phyloP scores from a whole-genome alignment of 192 early-diverging fungal species.

The Coemansia sp. region DNA sequence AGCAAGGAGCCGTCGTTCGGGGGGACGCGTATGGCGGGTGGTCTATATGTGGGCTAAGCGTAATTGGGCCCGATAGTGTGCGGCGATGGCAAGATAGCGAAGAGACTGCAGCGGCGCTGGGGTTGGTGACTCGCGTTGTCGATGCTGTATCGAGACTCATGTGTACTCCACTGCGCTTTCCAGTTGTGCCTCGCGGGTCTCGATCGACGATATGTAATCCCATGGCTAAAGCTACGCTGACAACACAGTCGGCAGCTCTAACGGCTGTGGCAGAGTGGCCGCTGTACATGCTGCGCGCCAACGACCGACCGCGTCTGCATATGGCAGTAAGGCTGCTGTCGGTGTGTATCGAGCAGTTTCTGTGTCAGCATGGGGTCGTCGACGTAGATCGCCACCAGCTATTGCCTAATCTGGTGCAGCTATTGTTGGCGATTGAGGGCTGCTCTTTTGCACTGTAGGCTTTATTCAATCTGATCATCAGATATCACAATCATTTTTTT shows the following conservation, averaged over 20 bases:
- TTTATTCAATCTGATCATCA: neutral
- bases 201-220: constrained; percentile 24
- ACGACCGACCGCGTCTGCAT: constrained; percentile 13
- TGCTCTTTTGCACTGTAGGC: constrained; percentile 29
- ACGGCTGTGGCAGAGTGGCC: constrained; percentile 21
- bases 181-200: constrained; percentile 23
- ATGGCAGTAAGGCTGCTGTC: constrained; percentile 21
- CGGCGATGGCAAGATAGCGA: constrained; percentile 1
- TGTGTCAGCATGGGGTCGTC: constrained; percentile 19
- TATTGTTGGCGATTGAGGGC: constrained; percentile 38
- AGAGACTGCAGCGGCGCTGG: constrained; percentile 35
- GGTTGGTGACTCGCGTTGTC: constrained; percentile 22
- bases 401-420: constrained; percentile 25
- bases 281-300: constrained; percentile 21
- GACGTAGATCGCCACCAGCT: constrained; percentile 15
- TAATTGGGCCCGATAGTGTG: neutral
- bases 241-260: neutral
- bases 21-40: constrained; percentile 15
- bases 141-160: constrained; percentile 15
- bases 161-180: constrained; percentile 29
- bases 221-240: neutral
- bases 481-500: neutral
- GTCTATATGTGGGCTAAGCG: constrained; percentile 31
- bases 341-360: constrained; percentile 29
- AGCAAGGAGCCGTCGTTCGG: neutral